Conservation (phyloP, 2,329 filamentous ascomycete species). For the Neofusicoccum kwambonambiense region DNA sequence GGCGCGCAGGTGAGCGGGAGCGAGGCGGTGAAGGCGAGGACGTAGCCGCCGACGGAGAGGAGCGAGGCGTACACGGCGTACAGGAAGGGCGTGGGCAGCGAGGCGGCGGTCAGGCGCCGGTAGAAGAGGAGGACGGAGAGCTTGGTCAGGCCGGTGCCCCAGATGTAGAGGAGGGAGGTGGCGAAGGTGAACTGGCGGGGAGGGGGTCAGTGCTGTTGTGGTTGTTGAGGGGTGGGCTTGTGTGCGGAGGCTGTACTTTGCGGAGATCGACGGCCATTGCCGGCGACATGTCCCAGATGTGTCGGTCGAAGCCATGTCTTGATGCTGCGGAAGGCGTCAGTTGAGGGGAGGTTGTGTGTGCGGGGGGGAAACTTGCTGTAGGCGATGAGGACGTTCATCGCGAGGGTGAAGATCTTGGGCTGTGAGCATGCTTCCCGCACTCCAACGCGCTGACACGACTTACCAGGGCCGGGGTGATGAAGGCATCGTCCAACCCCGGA, state of each 20-base stretch:
- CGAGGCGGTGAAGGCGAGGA: conserved; percentile 36
- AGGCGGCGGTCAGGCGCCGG: conserved; percentile 39
- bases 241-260: not conserved
- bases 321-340: not conserved
- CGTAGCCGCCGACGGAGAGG: conserved; percentile 38
- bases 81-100: conserved; percentile 36
- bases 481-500: not conserved
- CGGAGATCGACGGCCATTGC: not conserved
- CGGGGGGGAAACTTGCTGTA: not conserved
- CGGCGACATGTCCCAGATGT: not conserved
- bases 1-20: conserved; percentile 40
- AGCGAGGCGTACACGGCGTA: conserved; percentile 40
- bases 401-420: not conserved
- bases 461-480: conserved; percentile 1
- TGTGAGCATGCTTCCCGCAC: not conserved
- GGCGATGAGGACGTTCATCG: not conserved
- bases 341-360: not conserved
- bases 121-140: conserved; percentile 43
- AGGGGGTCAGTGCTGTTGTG: not conserved
- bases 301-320: conserved; percentile 7
- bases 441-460: not conserved
- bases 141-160: conserved; percentile 30
- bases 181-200: conserved; percentile 22
- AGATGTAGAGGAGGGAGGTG: conserved; percentile 28
- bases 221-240: no score